Conservation (phyloP, 495 filamentous ascomycete genomes). For the Penicillium diatomitis region DNA sequence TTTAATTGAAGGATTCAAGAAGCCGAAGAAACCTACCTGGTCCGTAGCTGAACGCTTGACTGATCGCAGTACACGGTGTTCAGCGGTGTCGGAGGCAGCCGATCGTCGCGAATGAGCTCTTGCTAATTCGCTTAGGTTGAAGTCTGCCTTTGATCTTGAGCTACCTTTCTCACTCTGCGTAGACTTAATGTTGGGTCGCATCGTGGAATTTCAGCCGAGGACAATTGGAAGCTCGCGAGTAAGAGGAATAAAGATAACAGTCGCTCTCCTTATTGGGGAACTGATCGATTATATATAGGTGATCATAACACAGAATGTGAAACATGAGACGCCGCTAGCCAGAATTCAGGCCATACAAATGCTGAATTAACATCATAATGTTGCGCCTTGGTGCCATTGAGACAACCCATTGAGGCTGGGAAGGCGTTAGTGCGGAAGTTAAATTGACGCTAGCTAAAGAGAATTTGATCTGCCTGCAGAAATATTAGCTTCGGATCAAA, state of each 20-base stretch:
- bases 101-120: not conserved
- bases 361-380: not conserved
- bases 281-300: not conserved
- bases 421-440: no score
- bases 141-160: not conserved
- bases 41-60: not conserved
- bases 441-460: no score
- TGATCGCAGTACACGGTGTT: not conserved
- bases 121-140: not conserved
- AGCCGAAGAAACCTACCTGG: not conserved
- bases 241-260: not conserved
- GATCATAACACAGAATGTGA: not conserved
- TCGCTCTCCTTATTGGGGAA: not conserved
- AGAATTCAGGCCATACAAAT: not conserved
- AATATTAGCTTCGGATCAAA: no score
- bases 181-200: not conserved
- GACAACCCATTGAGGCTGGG: not conserved
- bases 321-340: not conserved
- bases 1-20: not conserved
- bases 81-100: not conserved
- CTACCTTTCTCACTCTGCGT: not conserved
- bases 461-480: no score
- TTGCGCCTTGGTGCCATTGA: not conserved
- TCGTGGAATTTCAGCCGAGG: not conserved
- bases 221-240: not conserved